Conservation (phyloP, 1,284 basidiomycete genomes). For the Mycena citricolor region DNA sequence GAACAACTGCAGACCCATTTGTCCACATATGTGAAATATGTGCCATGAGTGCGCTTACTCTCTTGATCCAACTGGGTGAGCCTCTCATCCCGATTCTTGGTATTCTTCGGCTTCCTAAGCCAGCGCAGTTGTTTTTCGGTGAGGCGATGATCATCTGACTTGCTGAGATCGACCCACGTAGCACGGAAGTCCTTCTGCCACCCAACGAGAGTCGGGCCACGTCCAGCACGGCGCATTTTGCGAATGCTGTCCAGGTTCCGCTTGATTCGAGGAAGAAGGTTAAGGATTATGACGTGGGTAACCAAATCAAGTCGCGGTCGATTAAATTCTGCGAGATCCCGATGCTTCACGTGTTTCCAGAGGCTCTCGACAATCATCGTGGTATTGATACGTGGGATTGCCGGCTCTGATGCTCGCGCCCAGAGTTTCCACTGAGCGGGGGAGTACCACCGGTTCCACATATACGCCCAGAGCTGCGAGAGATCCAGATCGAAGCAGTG, state of each 20-base stretch:
- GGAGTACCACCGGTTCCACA: constrained; percentile 9
- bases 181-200: not conserved
- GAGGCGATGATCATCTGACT: not conserved
- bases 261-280: not conserved
- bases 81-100: constrained; percentile 6
- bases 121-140: not conserved
- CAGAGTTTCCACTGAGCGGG: constrained; percentile 5
- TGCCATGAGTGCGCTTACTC: constrained; percentile 1
- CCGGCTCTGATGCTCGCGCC: not conserved
- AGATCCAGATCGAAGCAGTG: not conserved
- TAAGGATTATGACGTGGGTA: not conserved
- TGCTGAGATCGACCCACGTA: constrained; percentile 1
- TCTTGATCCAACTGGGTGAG: constrained; percentile 10
- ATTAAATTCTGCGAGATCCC: constrained; percentile 1
- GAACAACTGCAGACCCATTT: constrained; percentile 16
- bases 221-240: constrained; percentile 3
- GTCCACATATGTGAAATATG: constrained; percentile 11
- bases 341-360: constrained; percentile 1
- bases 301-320: constrained; percentile 1
- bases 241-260: not conserved
- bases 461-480: constrained; percentile 6
- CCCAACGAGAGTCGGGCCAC: constrained; percentile 1
- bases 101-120: not conserved
- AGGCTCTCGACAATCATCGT: constrained; percentile 8
- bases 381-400: constrained; percentile 6